Evolutionary conservation across 176 grass and related monocot genomes (phyloP), one percentile per base, ranked within the genome.

Genomic region (Pontederia crassipes): DNA sequence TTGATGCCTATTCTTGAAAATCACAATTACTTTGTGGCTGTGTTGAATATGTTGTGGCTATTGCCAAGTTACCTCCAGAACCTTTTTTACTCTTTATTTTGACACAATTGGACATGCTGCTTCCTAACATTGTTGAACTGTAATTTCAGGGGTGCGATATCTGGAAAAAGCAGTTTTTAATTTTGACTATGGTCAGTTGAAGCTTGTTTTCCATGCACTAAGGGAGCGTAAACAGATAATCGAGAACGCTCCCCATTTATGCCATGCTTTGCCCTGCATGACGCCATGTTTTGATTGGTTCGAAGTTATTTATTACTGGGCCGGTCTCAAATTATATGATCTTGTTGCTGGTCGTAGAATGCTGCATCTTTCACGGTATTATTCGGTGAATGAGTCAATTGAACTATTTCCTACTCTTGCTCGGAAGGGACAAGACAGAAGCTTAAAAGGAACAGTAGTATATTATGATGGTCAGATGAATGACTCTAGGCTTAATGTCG

Each of bases 391-490:
- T 35, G 86, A 97, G 59, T 97, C 92, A 47, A 73, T 81, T 48
- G 80, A 88, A 52, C 83, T 97, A 59, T 97, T 97, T 74, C 92
- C 87, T n/a, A 97, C 81, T 24, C 78, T 97, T 53, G 87, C 84
- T 58, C 82, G 57, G 57, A 88, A 81, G 62, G 67, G 74, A 13
- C 60, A 87, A 56, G 62, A 70, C 13, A 75, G 81, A 62, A 97
- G 78, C 76, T 73, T 97, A 48, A 90, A 86, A 80, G 92, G 92
- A 54, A 97, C 92, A 26, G 80, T 97, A 11, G 92, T 97, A 9
- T 97, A 97, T 64, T 97, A 91, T 68, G 92, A 97, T 72, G 92
- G 92, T 11, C 92, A 97, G 71, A 97, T 97, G 92, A 97, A 97
- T 67, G 84, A 97, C 52, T 85, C 78, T 50, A 72, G 92, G 71